Percentiles rank a stretch among this genome's conserved stretches.
Evolutionary conservation across 225 moss, liverwort and hornwort species (phyloP).

Genomic region (Pleurozium schreberi): DNA sequence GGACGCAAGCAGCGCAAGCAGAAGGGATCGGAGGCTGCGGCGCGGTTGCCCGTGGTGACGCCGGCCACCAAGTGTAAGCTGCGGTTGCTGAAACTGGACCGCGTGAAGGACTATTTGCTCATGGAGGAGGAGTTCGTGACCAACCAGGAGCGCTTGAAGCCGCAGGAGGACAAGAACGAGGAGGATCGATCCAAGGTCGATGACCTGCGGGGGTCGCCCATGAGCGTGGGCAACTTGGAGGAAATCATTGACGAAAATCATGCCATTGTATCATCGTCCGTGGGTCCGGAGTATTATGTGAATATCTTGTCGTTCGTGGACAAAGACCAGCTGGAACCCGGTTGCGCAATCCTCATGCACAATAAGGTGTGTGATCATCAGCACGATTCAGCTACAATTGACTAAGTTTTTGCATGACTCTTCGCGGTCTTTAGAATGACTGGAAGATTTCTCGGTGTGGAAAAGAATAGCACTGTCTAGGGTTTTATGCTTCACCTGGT

Average conservation of each 20-base stretch:
- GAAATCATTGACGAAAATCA: conserved; percentile 99
- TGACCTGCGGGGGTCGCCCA: conserved; percentile 87
- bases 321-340: conserved; percentile 98
- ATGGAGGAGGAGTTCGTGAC: conserved; percentile 99
- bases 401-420: neutral
- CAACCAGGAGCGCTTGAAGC: conserved; percentile 93
- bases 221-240: conserved; percentile 97
- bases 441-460: neutral
- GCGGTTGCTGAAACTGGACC: conserved; percentile 85
- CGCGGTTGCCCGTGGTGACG: conserved; percentile 85
- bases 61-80: conserved; percentile 95
- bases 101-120: conserved; percentile 89
- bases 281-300: conserved; percentile 95
- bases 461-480: neutral
- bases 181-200: conserved; percentile 99
- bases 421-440: neutral
- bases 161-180: conserved; percentile 98
- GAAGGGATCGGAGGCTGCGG: conserved; percentile 93
- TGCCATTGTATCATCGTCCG: conserved; percentile 94
- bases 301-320: conserved; percentile 95
- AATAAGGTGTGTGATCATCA: conserved; percentile 63
- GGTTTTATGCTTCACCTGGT: neutral
- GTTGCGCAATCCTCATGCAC: conserved; percentile 97
- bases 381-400: neutral
- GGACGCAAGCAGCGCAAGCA: conserved; percentile 97